These are phyloP conservation scores for Paracorniculantispora psalliotae DNA, from an alignment of 2,329 filamentous ascomycete species.

Conservation along the genomic window DNA sequence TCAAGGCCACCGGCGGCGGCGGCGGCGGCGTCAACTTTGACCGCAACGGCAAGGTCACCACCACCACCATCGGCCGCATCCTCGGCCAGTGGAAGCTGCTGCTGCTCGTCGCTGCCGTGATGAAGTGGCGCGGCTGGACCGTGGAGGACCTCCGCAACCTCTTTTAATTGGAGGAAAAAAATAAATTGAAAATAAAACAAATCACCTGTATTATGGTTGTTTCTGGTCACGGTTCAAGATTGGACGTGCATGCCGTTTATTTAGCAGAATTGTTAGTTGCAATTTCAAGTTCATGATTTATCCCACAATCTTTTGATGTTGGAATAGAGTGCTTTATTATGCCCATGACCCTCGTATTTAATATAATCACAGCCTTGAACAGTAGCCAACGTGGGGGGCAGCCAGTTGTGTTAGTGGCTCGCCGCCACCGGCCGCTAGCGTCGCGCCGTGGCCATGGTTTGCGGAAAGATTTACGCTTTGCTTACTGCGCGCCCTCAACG, in stretches of 20 bases:
- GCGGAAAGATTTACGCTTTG: too few relatives aligned
- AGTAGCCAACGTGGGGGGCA: too few relatives aligned
- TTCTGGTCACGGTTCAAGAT: background rate
- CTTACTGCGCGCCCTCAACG: too few relatives aligned
- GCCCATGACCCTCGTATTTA: too few relatives aligned
- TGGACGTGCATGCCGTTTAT: background rate
- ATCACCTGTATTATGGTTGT: background rate
- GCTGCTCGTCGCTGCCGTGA: background rate
- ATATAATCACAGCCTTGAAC: too few relatives aligned
- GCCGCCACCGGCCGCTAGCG: too few relatives aligned
- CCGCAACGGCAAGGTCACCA: background rate
- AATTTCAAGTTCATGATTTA: background rate
- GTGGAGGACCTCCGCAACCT: background rate
- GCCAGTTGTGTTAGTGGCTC: too few relatives aligned
- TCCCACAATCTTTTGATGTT: too few relatives aligned
- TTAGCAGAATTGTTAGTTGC: background rate
- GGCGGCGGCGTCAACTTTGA: background rate
- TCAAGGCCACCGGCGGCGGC: constrained; percentile 4
- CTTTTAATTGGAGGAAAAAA: background rate
- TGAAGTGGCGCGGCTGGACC: constrained; percentile 9
- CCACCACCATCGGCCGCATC: background rate
- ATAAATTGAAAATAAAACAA: too few relatives aligned
- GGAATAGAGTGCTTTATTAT: too few relatives aligned
- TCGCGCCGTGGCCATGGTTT: too few relatives aligned
- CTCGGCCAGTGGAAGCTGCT: constrained; percentile 11